phyloP scores from a whole-genome alignment of 371 early-diverging fungal species.

The Zychaea mexicana region DNA sequence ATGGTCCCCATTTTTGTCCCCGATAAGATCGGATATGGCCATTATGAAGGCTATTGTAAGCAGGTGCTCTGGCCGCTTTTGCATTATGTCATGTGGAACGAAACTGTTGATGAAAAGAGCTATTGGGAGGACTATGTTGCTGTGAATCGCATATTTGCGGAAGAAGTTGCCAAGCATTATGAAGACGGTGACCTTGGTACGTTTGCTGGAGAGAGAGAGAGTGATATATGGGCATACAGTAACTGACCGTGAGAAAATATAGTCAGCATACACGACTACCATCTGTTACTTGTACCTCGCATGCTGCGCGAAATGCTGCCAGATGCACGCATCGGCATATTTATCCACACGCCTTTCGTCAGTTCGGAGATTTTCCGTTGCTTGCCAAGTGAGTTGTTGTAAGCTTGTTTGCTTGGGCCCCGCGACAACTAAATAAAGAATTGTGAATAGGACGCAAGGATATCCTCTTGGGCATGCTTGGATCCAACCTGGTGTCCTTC shows the following conservation, averaged over 20 bases:
- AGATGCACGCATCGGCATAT: constrained; percentile 96
- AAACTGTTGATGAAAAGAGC: constrained; percentile 67
- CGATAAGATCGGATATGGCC: constrained; percentile 66
- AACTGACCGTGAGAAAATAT: not conserved
- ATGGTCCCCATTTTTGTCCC: constrained; percentile 83
- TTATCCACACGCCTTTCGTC: constrained; percentile 99
- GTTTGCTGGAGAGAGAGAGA: too few relatives aligned
- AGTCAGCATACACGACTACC: constrained; percentile 97
- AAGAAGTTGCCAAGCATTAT: constrained; percentile 73
- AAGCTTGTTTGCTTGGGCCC: not conserved
- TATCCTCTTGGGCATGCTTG: constrained; percentile 89
- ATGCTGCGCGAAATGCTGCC: constrained; percentile 72
- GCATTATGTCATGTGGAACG: constrained; percentile 92
- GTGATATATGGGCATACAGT: too few relatives aligned
- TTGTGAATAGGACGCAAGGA: constrained; percentile 75
- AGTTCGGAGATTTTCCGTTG: constrained; percentile 91
- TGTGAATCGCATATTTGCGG: constrained; percentile 90
- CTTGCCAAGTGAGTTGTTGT: constrained; percentile 56
- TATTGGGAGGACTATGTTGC: constrained; percentile 90
- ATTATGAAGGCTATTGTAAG: constrained; percentile 94
- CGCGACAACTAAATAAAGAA: not conserved
- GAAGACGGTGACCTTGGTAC: constrained; percentile 86
- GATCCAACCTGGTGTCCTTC: constrained; percentile 91
- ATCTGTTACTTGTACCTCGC: constrained; percentile 95
- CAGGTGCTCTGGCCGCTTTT: constrained; percentile 97